Percentiles rank a stretch among this genome's conserved stretches.
Conservation (phyloP, 2,329 filamentous ascomycete genomes). For the Chaetomiaceae sp. region DNA sequence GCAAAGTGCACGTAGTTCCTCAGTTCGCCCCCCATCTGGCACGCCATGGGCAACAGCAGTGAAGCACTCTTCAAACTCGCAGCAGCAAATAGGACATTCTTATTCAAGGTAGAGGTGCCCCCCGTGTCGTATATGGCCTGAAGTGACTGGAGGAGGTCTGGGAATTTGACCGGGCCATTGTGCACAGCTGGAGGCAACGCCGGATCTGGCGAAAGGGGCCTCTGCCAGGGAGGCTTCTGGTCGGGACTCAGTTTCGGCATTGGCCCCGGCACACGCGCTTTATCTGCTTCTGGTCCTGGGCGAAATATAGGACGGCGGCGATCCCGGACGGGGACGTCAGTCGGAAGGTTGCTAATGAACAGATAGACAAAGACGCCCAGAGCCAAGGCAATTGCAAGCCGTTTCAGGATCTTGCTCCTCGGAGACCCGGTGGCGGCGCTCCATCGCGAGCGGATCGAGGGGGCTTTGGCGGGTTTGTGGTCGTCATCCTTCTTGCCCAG, state of each 20-base stretch:
- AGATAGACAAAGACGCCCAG: conserved; percentile 55
- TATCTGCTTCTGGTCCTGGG: conserved; percentile 18
- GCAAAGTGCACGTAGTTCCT: conserved; percentile 77
- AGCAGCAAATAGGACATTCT: conserved; percentile 75
- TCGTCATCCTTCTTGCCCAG: conserved; percentile 60
- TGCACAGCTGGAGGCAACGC: conserved; percentile 37
- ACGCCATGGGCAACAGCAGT: conserved; percentile 73
- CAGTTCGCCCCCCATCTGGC: conserved; percentile 70
- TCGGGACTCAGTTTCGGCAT: conserved; percentile 16
- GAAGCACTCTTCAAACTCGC: conserved; percentile 70
- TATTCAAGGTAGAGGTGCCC: conserved; percentile 49
- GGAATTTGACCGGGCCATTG: conserved; percentile 67
- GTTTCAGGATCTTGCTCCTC: conserved; percentile 51
- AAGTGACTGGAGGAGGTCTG: conserved; percentile 59
- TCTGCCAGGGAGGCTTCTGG: conserved; percentile 3
- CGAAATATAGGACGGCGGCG: conserved; percentile 38
- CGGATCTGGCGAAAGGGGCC: background rate
- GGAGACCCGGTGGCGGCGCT: conserved; percentile 38
- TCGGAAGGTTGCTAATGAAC: conserved; percentile 60
- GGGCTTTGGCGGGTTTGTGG: conserved; percentile 35
- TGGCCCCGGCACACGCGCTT: background rate
- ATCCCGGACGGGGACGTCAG: conserved; percentile 37
- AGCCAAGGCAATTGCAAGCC: conserved; percentile 45
- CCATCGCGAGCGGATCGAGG: conserved; percentile 36
- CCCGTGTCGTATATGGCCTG: conserved; percentile 52